A percentile compares a stretch with the other conserved stretches of the same genome.
These are phyloP conservation scores for Aspergillus fijiensis DNA, from an alignment of 2,329 filamentous ascomycete species.

Conservation along the genomic window DNA sequence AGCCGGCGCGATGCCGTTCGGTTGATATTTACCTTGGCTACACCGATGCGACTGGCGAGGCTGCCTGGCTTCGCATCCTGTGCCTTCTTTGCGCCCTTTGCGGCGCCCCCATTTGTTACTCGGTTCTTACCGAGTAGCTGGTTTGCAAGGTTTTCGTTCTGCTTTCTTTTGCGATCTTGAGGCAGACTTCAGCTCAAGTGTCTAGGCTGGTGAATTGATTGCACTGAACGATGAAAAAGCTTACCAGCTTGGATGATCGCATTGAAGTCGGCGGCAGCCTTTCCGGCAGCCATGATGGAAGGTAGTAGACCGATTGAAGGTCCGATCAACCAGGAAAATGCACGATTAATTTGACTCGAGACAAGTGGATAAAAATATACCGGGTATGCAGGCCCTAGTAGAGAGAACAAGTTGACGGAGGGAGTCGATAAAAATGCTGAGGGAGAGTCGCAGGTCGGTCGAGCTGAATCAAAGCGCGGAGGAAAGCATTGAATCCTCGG, in stretches of 20 bases:
- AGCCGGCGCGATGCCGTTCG: neutral
- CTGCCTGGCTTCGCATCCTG: slow-evolving; percentile 47
- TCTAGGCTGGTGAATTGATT: neutral
- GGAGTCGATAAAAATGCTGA: neutral
- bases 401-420: neutral
- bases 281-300: slow-evolving; percentile 36
- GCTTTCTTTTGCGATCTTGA: slow-evolving; percentile 54
- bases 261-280: slow-evolving; percentile 48
- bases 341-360: neutral
- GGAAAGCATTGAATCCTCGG: neutral
- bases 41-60: slow-evolving; percentile 60
- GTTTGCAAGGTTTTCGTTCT: slow-evolving; percentile 58
- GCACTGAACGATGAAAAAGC: slow-evolving; percentile 1
- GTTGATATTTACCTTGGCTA: slow-evolving; percentile 52
- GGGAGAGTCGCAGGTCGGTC: neutral
- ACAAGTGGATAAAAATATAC: too few species aligned
- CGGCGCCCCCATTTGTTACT: slow-evolving; percentile 48
- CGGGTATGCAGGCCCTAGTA: neutral
- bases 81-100: slow-evolving; percentile 41
- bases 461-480: neutral
- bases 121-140: slow-evolving; percentile 58
- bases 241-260: slow-evolving; percentile 54
- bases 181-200: neutral
- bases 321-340: neutral
- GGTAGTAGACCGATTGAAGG: slow-evolving; percentile 3